phyloP scores from a whole-genome alignment of 164 flowering plant species.

The Vitis rupestris region DNA sequence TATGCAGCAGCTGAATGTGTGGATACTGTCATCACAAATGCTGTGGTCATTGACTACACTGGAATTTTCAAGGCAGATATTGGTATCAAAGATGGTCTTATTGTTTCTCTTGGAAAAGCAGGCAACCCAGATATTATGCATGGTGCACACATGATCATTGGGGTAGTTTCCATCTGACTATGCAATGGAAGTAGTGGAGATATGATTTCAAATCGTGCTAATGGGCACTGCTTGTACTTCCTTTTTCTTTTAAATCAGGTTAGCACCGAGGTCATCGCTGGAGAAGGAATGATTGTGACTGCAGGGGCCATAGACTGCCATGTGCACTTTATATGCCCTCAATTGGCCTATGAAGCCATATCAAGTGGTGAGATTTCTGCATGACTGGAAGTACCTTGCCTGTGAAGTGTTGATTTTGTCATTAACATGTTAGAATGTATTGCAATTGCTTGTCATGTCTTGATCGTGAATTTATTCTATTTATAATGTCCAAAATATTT shows the following conservation, averaged over 20 bases:
- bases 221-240: not conserved
- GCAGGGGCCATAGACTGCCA: constrained; percentile 99
- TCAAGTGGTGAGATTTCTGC: constrained; percentile 71
- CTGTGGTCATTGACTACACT: constrained; percentile 79
- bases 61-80: constrained; percentile 96
- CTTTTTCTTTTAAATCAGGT: constrained; percentile 43
- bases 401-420: not conserved
- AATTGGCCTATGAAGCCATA: constrained; percentile 77
- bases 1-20: constrained; percentile 44
- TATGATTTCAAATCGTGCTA: not conserved
- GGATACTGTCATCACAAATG: constrained; percentile 92
- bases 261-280: constrained; percentile 91
- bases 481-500: not conserved
- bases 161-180: constrained; percentile 49
- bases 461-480: too few species aligned
- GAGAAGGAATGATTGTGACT: constrained; percentile 88
- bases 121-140: constrained; percentile 95
- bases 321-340: constrained; percentile 98
- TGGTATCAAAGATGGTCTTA: constrained; percentile 76
- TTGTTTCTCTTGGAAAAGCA: constrained; percentile 73
- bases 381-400: constrained; percentile 2
- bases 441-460: too few species aligned
- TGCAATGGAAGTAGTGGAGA: not conserved
- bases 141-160: constrained; percentile 75
- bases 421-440: too few species aligned